Conservation (phyloP, 352 stramenopile genomes). For the Chrysophaeum taylorii region DNA sequence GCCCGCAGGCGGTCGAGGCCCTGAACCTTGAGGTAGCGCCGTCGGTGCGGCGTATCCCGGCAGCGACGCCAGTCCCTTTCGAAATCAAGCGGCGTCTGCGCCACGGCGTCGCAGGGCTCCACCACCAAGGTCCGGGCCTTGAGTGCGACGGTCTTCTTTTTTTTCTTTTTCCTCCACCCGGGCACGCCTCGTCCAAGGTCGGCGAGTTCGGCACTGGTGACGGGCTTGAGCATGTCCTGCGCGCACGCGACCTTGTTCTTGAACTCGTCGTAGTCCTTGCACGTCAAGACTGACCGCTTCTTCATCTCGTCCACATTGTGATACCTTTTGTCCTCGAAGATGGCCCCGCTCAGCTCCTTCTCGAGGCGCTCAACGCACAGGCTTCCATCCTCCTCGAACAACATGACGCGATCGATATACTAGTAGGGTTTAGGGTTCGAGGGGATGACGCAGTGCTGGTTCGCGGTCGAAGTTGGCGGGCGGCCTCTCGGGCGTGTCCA, state of each 20-base stretch:
- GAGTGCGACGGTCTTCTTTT: neutral
- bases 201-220: constrained; percentile 13
- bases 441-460: too few relatives aligned
- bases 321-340: constrained; percentile 6
- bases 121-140: neutral
- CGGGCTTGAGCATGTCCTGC: constrained; percentile 18
- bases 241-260: constrained; percentile 22
- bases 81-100: constrained; percentile 12
- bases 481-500: neutral
- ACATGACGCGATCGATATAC: too few relatives aligned
- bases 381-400: constrained; percentile 1
- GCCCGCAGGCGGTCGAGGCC: neutral
- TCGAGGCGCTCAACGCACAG: neutral
- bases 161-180: neutral
- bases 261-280: constrained; percentile 20
- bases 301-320: constrained; percentile 23
- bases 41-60: neutral
- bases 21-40: neutral
- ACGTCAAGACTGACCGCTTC: constrained; percentile 21
- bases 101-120: neutral
- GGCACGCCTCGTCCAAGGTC: neutral
- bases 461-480: neutral
- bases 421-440: too few relatives aligned
- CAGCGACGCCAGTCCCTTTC: constrained; percentile 15
- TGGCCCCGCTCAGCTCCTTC: neutral